Evolutionary conservation across 768 basidiomycete genomes (phyloP).

Genomic region (Mycena filopes): DNA sequence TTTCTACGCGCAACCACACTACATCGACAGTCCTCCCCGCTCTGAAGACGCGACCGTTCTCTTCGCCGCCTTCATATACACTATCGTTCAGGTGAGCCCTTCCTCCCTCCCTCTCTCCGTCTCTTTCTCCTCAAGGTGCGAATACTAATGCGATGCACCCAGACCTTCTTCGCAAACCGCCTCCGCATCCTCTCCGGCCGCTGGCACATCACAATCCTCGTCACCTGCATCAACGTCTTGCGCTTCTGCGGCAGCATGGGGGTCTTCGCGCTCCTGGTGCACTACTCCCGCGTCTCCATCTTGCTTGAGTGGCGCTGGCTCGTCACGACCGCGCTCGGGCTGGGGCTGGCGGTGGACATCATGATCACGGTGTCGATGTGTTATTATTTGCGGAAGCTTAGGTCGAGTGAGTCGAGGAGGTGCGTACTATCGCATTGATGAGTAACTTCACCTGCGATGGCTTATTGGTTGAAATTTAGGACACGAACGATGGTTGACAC

Average conservation of each 20-base stretch:
- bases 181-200: slow-evolving; percentile 5
- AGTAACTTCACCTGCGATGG: too few species aligned
- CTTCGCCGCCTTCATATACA: slow-evolving; percentile 16
- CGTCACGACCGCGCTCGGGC: slow-evolving; percentile 5
- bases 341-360: slow-evolving; percentile 7
- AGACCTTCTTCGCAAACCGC: slow-evolving; percentile 20
- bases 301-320: slow-evolving; percentile 20
- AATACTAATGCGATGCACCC: too few species aligned
- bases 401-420: neutral
- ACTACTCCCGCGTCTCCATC: neutral
- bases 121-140: neutral
- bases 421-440: neutral
- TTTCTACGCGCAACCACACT: slow-evolving; percentile 9
- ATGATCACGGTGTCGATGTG: slow-evolving; percentile 8
- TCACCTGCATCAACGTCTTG: neutral
- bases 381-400: slow-evolving; percentile 7
- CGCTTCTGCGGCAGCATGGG: slow-evolving; percentile 2
- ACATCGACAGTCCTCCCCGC: slow-evolving; percentile 1
- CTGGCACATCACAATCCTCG: slow-evolving; percentile 10
- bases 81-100: slow-evolving; percentile 7
- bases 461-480: neutral
- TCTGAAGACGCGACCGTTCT: slow-evolving; percentile 10
- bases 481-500: slow-evolving; percentile 1
- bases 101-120: neutral
- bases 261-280: neutral